Evolutionary conservation across 2,329 filamentous ascomycete genomes (phyloP), one percentile per base, ranked within the genome.

Genomic region (Ceratocystis huliohia): DNA sequence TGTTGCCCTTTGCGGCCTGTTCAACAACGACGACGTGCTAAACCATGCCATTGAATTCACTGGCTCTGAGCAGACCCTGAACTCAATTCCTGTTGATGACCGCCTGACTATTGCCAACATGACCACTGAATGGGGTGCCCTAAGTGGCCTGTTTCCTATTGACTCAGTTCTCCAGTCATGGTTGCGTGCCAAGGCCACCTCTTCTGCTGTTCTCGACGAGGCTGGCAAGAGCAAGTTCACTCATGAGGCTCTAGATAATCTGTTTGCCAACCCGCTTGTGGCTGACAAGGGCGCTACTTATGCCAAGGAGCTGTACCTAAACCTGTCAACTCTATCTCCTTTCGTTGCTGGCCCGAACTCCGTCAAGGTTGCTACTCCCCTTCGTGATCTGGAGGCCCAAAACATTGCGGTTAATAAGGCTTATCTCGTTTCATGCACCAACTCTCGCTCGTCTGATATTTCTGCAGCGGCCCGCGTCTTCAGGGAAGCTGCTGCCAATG

Each of bases 41-140:
- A 97, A 97, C 76, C 91, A 96, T 73, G 85, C 85, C 4, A 86
- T 97, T 68, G 93, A 97, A 73, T 96, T 96, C 72, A 85, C 84
- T 0, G 93, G 92, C 13, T 85, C 86, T 0, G 85, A 90, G 69
- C 81, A 91, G 73, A 96, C 91, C 17, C 82, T 94, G 80, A 73
- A 77, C 56, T 91, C 82, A 71, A 79, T 96, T 0, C 79, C 85
- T 0, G 78, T 96, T 0, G 89, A 94, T 70, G 81, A 87, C 70
- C 80, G 91, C 10, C 74, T 96, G 44, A 87, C 89, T 0, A 89
- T 91, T 44, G 75, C 79, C 4, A 94, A 93, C 73, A 94, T 94
- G 89, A 86, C 87, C 0, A 90, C 87, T 0, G 90, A 94, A 72
- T 92, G 87, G 87, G 87, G 87, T 65, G 89, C 87, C 1, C 77